Conservation (phyloP, 345 rosid species). For the Lepidium didymum region DNA sequence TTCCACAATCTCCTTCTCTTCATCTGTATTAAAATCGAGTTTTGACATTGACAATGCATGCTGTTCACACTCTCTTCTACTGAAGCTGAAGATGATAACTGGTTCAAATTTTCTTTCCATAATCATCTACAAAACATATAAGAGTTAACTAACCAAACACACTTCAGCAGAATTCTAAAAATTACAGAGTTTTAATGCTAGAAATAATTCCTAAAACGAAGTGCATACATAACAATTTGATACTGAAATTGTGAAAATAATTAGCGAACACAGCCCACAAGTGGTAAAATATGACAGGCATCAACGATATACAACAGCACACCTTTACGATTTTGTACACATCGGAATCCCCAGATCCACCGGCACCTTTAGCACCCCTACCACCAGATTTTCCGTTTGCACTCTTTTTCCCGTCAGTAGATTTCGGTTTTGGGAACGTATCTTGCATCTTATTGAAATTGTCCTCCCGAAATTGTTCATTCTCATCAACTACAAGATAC, state of each 20-base stretch:
- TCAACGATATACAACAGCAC: conserved; percentile 10
- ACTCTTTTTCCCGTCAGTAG: conserved; percentile 45
- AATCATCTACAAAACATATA: conserved; percentile 62
- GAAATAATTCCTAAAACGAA: neutral
- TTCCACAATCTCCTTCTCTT: conserved; percentile 75
- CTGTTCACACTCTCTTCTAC: conserved; percentile 97
- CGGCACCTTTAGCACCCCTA: conserved; percentile 68
- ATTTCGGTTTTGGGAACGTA: conserved; percentile 66
- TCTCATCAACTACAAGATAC: conserved; percentile 95
- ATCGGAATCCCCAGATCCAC: conserved; percentile 74
- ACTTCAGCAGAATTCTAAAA: neutral
- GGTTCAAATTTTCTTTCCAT: conserved; percentile 95
- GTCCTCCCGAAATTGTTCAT: conserved; percentile 87
- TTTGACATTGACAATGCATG: conserved; percentile 98
- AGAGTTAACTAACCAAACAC: conserved; percentile 1
- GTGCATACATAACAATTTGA: neutral
- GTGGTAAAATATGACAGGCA: conserved; percentile 1
- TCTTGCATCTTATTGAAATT: conserved; percentile 86
- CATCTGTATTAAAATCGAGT: conserved; percentile 90
- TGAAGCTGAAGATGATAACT: conserved; percentile 95
- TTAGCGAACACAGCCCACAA: neutral
- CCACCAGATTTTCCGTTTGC: conserved; percentile 74
- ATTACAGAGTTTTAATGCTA: neutral
- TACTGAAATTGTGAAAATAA: neutral
- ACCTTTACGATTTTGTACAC: conserved; percentile 98